phyloP scores from a whole-genome alignment of 495 filamentous ascomycete species.

The Massariosphaeria phaeospora region DNA sequence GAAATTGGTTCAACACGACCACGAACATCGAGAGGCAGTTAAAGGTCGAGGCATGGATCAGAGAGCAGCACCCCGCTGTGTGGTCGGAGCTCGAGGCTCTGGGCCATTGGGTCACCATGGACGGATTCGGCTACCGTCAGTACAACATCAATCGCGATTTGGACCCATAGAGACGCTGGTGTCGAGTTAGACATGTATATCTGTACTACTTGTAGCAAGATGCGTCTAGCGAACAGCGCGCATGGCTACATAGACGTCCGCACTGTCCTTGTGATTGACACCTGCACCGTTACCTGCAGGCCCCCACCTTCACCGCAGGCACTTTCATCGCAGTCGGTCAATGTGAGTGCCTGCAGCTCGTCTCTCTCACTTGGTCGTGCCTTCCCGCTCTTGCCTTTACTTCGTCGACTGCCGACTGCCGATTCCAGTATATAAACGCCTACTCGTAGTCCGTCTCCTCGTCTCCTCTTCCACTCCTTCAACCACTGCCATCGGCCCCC shows the following conservation, averaged over 20 bases:
- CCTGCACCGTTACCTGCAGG: background rate
- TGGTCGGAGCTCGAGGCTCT: conserved; percentile 58
- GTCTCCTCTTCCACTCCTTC: background rate
- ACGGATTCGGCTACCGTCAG: conserved; percentile 27
- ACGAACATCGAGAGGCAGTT: conserved; percentile 55
- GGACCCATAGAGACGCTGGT: conserved; percentile 12
- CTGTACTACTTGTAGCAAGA: background rate
- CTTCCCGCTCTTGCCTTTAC: no score
- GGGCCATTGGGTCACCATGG: conserved; percentile 14
- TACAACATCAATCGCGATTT: conserved; percentile 28
- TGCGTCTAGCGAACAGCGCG: no score
- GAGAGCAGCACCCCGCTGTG: conserved; percentile 56
- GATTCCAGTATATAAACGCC: no score
- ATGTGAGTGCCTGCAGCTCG: no score
- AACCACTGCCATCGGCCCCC: background rate
- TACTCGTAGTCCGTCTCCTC: no score
- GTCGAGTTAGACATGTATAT: background rate
- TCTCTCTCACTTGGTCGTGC: no score
- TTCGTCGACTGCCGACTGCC: no score
- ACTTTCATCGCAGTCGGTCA: background rate
- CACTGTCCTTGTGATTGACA: background rate
- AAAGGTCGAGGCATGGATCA: conserved; percentile 68
- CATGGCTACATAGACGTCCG: background rate
- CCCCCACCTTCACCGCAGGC: background rate
- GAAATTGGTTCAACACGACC: conserved; percentile 67